A percentile compares a stretch with the other conserved stretches of the same genome.
Evolutionary conservation across 176 grass and related monocot species (phyloP).

Genomic region (Musa troglodytarum): DNA sequence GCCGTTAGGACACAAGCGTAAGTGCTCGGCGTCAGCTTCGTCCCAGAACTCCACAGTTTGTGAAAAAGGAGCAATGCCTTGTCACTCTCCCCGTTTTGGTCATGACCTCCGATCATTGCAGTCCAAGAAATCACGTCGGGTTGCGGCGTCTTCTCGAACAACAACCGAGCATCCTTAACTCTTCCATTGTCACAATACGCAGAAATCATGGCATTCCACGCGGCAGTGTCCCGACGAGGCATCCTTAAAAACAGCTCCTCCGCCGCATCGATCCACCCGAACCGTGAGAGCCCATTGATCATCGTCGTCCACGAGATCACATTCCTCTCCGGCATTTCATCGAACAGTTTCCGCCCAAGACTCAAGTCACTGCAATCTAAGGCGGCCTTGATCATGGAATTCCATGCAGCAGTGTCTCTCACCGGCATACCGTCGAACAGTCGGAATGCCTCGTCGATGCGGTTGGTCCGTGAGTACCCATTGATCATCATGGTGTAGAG

Average conservation of each 20-base stretch:
- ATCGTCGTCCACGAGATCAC: constrained; percentile 49
- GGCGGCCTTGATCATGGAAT: constrained; percentile 38
- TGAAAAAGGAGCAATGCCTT: constrained; percentile 42
- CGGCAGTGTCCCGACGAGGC: constrained; percentile 22
- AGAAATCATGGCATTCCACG: constrained; percentile 33
- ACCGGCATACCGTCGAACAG: constrained; percentile 52
- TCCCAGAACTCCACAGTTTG: constrained; percentile 47
- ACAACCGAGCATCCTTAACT: constrained; percentile 16
- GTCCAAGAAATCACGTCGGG: constrained; percentile 51
- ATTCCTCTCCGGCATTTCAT: constrained; percentile 42
- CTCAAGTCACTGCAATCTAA: constrained; percentile 24
- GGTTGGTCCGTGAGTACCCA: constrained; percentile 10
- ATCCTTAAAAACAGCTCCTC: constrained; percentile 32
- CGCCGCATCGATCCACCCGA: constrained; percentile 14
- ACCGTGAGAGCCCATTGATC: constrained; percentile 24
- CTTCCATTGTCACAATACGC: constrained; percentile 22
- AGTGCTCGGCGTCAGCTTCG: constrained; percentile 35
- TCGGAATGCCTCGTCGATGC: constrained; percentile 29
- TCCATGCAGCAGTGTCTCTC: constrained; percentile 45
- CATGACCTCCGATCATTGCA: constrained; percentile 51
- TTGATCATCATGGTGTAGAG: constrained; percentile 15
- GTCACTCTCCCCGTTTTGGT: constrained; percentile 31
- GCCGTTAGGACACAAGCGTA: constrained; percentile 43
- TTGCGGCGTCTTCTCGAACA: constrained; percentile 31
- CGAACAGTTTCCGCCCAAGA: constrained; percentile 40